Evolutionary conservation across 768 basidiomycete genomes (phyloP), one percentile per base, ranked within the genome.

Genomic region (Russula emetica): DNA sequence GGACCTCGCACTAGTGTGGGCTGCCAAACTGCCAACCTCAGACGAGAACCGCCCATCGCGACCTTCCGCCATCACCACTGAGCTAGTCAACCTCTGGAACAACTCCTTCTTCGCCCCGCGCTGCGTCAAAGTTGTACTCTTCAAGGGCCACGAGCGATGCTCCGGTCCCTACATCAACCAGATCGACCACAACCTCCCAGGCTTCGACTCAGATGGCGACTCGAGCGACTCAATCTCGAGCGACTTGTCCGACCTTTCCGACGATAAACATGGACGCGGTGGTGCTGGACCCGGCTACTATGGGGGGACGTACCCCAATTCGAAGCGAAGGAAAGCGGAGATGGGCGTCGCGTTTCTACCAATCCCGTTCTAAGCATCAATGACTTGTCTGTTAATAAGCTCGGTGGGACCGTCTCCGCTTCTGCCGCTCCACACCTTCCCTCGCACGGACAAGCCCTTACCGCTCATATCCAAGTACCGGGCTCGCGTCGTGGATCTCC

Each of bases 21-120:
- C 82, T 20, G 88, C 87, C n/a, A 83, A 82, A 64, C 79, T 92
- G 60, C 89, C 90, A 3, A 80, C 88, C 30, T 73, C 80, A 49
- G 71, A 77, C 42, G 76, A 74, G 53, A 77, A 76, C 61, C 83
- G 83, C 61, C 72, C 79, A 30, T 83, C 85, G 11, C 84, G 81
- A 69, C 82, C 84, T 14, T 80, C 87, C 24, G 77, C 75, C 13
- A 77, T 92, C 51, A 75, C 83, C 11, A 83, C 82, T 20, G 87
- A 90, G 71, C 79, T 93, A 34, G 77, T 93, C 67, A 84, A 91
- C 65, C 76, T 88, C 30, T 94, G 91, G 91, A 93, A 93, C 72
- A 72, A 76, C 36, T 83, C 82, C 10, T 94, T 91, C 75, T 91
- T 92, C 61, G n/a, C 75, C 79, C 40, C 88, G 91, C 51, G 86